Conservation (phyloP, 2,329 filamentous ascomycete species). For the Pezicula neosporulosa region DNA sequence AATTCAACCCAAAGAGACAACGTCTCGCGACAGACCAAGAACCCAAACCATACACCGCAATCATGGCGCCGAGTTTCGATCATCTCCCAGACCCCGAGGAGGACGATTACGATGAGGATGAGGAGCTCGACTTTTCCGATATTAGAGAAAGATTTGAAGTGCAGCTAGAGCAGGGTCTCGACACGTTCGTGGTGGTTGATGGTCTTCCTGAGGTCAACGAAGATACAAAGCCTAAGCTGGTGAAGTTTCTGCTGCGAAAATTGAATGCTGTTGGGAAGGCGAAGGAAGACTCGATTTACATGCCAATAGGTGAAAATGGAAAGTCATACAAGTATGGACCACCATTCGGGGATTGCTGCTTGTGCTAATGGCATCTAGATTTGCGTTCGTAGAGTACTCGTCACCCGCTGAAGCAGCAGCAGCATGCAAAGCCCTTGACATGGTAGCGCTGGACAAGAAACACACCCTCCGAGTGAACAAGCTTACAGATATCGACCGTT, state of each 20-base stretch:
- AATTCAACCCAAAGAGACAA: too few species aligned
- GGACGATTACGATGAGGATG: slow-evolving; percentile 79
- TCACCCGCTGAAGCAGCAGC: slow-evolving; percentile 85
- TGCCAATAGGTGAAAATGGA: slow-evolving; percentile 87
- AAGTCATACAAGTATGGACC: slow-evolving; percentile 75
- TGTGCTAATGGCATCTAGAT: slow-evolving; percentile 49
- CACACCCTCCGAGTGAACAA: slow-evolving; percentile 97
- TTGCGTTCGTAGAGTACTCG: slow-evolving; percentile 95
- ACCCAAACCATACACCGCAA: slow-evolving; percentile 32
- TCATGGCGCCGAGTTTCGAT: slow-evolving; percentile 92
- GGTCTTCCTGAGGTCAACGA: slow-evolving; percentile 86
- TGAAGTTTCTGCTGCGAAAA: slow-evolving; percentile 96
- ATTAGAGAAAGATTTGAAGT: slow-evolving; percentile 93
- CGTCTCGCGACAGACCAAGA: not conserved
- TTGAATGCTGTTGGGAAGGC: slow-evolving; percentile 81
- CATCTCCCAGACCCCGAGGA: slow-evolving; percentile 89
- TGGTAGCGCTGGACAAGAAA: slow-evolving; percentile 89
- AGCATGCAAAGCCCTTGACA: slow-evolving; percentile 84
- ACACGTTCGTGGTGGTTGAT: slow-evolving; percentile 94
- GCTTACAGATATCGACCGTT: slow-evolving; percentile 95
- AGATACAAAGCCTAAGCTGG: slow-evolving; percentile 87
- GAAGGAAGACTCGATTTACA: slow-evolving; percentile 83
- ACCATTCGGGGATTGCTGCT: not conserved
- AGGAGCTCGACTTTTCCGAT: slow-evolving; percentile 94
- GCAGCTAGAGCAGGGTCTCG: slow-evolving; percentile 90